Conservation (phyloP, 1,139 yeast species). For the Debaryomyces fabryi region DNA sequence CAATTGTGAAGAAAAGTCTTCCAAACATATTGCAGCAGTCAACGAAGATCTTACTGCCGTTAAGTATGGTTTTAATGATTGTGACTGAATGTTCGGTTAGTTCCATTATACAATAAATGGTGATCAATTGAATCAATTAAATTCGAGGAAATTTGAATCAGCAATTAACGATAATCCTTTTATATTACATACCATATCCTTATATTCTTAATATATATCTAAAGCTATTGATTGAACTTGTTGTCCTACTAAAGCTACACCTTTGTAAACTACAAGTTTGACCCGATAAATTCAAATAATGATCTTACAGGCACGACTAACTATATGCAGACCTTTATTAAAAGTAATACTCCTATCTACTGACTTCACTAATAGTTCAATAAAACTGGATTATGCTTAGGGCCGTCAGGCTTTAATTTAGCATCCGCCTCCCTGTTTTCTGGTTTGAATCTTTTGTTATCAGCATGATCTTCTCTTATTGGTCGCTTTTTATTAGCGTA, state of each 20-base stretch:
- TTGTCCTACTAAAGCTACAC: background rate
- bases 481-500: constrained; percentile 3
- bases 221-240: background rate
- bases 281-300: background rate
- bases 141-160: background rate
- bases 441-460: constrained; percentile 2
- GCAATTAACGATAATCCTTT: background rate
- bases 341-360: background rate
- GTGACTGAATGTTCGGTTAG: constrained; percentile 53
- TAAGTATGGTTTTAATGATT: constrained; percentile 92
- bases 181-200: constrained; percentile 3
- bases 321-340: background rate
- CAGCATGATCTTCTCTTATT: background rate
- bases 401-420: constrained; percentile 6
- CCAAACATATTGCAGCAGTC: constrained; percentile 93
- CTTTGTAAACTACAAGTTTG: background rate
- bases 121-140: background rate
- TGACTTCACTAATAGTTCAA: constrained; percentile 17
- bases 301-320: constrained; percentile 3
- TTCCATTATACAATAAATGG: background rate
- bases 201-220: background rate
- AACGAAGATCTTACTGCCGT: constrained; percentile 92
- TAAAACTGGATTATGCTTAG: constrained; percentile 14
- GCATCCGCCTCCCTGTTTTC: constrained; percentile 12
- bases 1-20: constrained; percentile 91